Evolutionary conservation across 164 flowering plant genomes (phyloP), one percentile per base, ranked within the genome.

Genomic region (Platanus orientalis): DNA sequence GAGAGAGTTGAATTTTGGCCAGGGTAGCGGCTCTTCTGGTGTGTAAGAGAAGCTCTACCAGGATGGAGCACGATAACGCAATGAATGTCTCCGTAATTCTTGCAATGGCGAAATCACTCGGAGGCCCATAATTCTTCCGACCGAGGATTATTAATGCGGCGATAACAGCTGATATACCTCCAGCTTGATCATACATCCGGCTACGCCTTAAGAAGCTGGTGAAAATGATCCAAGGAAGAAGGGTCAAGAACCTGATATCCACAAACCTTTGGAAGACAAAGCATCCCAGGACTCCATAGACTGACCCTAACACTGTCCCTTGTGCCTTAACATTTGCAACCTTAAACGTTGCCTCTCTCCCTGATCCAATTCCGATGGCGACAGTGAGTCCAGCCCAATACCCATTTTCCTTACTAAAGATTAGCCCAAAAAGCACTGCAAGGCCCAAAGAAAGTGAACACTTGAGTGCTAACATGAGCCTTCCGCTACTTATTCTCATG

Each of bases 211-310:
- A 63, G 58, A 94, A 86, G 53, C 79, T 79, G 13, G 84, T 71
- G 83, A 90, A 78, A 40, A 90, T 57, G 72, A 94, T 78, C 96
- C 96, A 94, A 7, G 98, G 98, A 36, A 94, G 72, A 23, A 94
- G 82, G 10, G 88, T 67, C 0, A 89, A 4, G 70, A 90, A 75
- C 70, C 97, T 80, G 10, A 85, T 23, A 23, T 71, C 66, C 51
- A 73, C 63, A 39, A 71, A 75, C 36, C 36, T 32, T 51, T 77
- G 73, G 32, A 92, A 80, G 4, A 87, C 9, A 64, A 81, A 89
- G 73, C 94, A 89, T 10, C 86, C 81, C 47, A 94, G 1, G 0
- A 89, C 84, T 61, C 95, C 98, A 70, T 89, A 94, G 0, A 89
- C 80, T 0, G 89, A 69, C 19, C 99, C 99, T 16, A 91, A 57